Evolutionary conservation across 2,329 filamentous ascomycete genomes (phyloP).

Genomic region (Xylariaceae sp.): DNA sequence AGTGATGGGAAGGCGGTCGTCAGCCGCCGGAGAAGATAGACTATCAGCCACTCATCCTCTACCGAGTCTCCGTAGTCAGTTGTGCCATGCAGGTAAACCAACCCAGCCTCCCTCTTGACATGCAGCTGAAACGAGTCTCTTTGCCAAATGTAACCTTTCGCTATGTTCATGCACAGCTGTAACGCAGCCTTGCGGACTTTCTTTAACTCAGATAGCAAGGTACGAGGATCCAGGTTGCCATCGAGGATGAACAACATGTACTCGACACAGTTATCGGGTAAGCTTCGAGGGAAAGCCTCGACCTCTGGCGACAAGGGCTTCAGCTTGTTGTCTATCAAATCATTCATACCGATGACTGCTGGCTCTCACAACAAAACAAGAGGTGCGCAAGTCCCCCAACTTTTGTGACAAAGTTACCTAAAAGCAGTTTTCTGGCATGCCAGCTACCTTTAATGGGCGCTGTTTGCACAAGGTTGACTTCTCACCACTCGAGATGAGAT

Average conservation of each 20-base stretch:
- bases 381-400: too few relatives aligned
- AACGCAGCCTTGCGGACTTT: conserved; percentile 63
- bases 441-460: too few relatives aligned
- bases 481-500: too few relatives aligned
- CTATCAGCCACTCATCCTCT: conserved; percentile 95
- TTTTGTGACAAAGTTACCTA: too few relatives aligned
- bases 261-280: conserved; percentile 81
- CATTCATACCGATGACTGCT: too few relatives aligned
- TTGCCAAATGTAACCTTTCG: conserved; percentile 95
- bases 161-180: conserved; percentile 55
- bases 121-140: conserved; percentile 73
- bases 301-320: conserved; percentile 29
- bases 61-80: conserved; percentile 92
- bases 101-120: conserved; percentile 50
- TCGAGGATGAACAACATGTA: conserved; percentile 74
- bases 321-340: conserved; percentile 22
- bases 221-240: conserved; percentile 46
- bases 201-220: conserved; percentile 62
- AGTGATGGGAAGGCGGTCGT: conserved; percentile 65
- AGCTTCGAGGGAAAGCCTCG: conserved; percentile 32
- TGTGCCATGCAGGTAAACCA: conserved; percentile 64
- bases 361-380: too few relatives aligned
- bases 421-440: too few relatives aligned
- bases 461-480: too few relatives aligned
- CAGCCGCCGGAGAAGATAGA: conserved; percentile 80